Conservation (phyloP, 306 rosid species). For the Casuarina cunninghamiana region DNA sequence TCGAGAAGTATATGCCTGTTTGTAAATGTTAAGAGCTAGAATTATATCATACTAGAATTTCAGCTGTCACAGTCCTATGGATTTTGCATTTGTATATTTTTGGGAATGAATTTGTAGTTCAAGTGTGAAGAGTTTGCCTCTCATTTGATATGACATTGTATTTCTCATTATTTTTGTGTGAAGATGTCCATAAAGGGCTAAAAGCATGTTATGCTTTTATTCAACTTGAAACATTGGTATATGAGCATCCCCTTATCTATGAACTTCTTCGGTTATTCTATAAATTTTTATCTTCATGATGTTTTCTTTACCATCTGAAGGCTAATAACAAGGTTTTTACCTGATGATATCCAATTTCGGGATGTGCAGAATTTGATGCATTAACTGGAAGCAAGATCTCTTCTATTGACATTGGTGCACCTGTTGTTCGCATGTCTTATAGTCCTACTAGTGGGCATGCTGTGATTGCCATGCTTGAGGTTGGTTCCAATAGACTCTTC, state of each 20-base stretch:
- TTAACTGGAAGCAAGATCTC: conserved; percentile 92
- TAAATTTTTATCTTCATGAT: neutral
- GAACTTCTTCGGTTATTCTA: neutral
- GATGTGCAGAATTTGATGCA: conserved; percentile 78
- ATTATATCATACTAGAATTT: neutral
- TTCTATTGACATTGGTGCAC: conserved; percentile 84
- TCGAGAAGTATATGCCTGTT: no score
- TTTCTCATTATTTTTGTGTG: neutral
- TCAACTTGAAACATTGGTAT: neutral
- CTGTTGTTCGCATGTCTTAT: conserved; percentile 90
- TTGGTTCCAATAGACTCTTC: conserved; percentile 31
- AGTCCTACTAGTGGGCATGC: conserved; percentile 89
- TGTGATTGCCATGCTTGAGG: conserved; percentile 87
- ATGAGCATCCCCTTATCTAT: neutral
- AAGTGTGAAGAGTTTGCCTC: neutral
- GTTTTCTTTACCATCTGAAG: conserved; percentile 3
- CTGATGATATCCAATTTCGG: conserved; percentile 21
- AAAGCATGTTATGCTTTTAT: neutral
- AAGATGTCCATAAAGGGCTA: neutral
- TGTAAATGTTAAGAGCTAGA: neutral
- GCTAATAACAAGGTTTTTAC: conserved; percentile 18
- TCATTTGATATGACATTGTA: neutral
- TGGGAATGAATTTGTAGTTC: neutral
- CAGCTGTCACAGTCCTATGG: neutral
- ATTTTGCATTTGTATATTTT: neutral